Conservation (phyloP, 2,329 filamentous ascomycete genomes). For the Tolypocladium album region DNA sequence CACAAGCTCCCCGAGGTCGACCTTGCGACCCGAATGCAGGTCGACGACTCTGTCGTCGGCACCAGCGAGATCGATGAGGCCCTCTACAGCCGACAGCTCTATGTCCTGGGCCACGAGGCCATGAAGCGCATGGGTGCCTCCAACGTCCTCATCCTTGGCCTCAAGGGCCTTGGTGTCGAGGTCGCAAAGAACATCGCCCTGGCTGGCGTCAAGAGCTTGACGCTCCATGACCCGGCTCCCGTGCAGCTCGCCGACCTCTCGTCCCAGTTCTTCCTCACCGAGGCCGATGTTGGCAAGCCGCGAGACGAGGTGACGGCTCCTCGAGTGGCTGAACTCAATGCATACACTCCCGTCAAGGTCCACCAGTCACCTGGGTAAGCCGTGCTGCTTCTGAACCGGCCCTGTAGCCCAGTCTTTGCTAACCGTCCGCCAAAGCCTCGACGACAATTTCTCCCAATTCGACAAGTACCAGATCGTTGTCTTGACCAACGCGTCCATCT, state of each 20-base stretch:
- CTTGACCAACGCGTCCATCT: slow-evolving; percentile 71
- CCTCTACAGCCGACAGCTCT: slow-evolving; percentile 64
- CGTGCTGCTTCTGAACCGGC: no score
- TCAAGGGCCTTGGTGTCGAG: slow-evolving; percentile 92
- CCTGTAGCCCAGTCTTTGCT: slow-evolving; percentile 3
- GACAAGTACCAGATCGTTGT: slow-evolving; percentile 91
- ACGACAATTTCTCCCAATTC: slow-evolving; percentile 66
- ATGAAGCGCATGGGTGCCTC: slow-evolving; percentile 99
- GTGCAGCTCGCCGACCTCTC: slow-evolving; percentile 82
- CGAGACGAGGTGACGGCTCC: slow-evolving; percentile 80
- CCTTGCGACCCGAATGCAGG: slow-evolving; percentile 54
- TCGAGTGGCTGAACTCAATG: slow-evolving; percentile 86
- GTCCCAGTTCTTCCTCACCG: slow-evolving; percentile 90
- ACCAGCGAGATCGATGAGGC: slow-evolving; percentile 58
- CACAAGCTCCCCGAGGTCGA: slow-evolving; percentile 47
- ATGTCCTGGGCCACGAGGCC: slow-evolving; percentile 63
- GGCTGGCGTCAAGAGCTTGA: slow-evolving; percentile 94
- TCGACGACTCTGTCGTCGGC: slow-evolving; percentile 48
- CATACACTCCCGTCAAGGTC: slow-evolving; percentile 83
- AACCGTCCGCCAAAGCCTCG: slow-evolving; percentile 42
- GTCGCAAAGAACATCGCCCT: slow-evolving; percentile 98
- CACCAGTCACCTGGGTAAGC: slow-evolving; percentile 49
- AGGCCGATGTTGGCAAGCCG: slow-evolving; percentile 83
- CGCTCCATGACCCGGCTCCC: slow-evolving; percentile 80
- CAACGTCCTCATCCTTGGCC: slow-evolving; percentile 81